Base-by-base conservation (phyloP, 192 early-diverging fungal genomes). In the Coemansia sp. region DNA sequence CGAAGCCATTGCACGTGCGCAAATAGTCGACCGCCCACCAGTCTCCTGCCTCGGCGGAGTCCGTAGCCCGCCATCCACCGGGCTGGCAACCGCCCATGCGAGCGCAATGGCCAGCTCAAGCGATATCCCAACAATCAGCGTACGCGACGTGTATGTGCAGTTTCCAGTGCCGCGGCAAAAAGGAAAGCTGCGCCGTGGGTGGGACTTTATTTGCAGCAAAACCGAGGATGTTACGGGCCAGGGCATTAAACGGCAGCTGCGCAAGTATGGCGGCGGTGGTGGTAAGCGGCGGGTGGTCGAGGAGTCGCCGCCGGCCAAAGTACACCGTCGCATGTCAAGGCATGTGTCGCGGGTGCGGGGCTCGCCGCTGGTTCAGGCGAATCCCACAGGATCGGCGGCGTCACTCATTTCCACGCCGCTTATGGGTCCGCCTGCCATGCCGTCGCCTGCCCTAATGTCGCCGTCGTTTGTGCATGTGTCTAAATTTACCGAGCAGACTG, bases 201-300 rank as follows among this genome's bases (percentile, higher is more conserved):
- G 78, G 78, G 73, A 80, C 52, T 72, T 75, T 68, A 31, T 80
- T 58, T 65, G 78, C 60, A 75, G 69, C 78, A 74, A 80, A 66
- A 75, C 78, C 11, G 78, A 80, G 78, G 72, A 75, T 43, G 62
- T 75, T 43, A 80, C 78, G 3, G 73, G 72, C 19, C 65, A 69
- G 23, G 69, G 73, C 6, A 69, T 80, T 22, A 80, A 80, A 57
- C 72, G 69, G 48, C 72, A 81, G 78, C 64, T 81, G 21, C 54
- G 57, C 11, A 81, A 72, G 58, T 81, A 81, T 47, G 78, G 78
- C 49, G 74, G 73, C 9, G 75, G 75, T 12, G 75, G 75, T 9
- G 76, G 76, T 6, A 80, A 80, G 65, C 67, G 77, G 9, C 62
- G 77, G n/a, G 77, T 68, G n/a, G 70, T 65, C 0, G 77, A 79